These are phyloP conservation scores for Saturnispora gosingensis DNA, from an alignment of 805 yeast species.

Conservation along the genomic window DNA sequence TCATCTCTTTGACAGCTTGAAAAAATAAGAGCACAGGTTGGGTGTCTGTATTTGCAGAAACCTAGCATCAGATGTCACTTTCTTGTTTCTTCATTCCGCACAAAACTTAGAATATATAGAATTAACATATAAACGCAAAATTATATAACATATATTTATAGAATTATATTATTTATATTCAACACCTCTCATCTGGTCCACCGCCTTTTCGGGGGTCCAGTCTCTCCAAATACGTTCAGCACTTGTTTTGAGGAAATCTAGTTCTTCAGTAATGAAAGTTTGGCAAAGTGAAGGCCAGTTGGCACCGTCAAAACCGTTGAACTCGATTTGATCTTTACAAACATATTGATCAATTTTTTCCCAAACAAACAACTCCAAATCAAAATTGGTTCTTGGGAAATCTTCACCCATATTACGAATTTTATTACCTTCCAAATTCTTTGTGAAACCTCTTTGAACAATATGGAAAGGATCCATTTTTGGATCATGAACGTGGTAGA, in stretches of 20 bases:
- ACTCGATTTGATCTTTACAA: conserved; percentile 23
- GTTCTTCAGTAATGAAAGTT: conserved; percentile 22
- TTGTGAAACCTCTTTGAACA: conserved; percentile 22
- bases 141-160: too few species aligned
- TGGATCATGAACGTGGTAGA: conserved; percentile 45
- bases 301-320: conserved; percentile 18
- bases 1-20: too few species aligned
- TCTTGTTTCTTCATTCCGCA: not conserved
- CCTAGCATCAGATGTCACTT: not conserved
- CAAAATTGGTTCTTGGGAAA: conserved; percentile 25
- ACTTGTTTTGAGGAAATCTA: conserved; percentile 18
- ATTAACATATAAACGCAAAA: not conserved
- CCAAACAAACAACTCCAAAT: conserved; percentile 28
- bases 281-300: conserved; percentile 20
- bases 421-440: conserved; percentile 22
- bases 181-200: conserved; percentile 12
- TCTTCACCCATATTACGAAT: conserved; percentile 29
- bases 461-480: conserved; percentile 44
- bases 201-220: conserved; percentile 7
- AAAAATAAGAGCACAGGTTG: too few species aligned
- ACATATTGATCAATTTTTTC: conserved; percentile 26
- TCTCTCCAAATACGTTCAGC: conserved; percentile 18
- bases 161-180: not conserved
- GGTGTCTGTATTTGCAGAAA: too few species aligned
- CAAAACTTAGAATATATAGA: not conserved